Percentiles rank a stretch among this genome's conserved stretches.
Evolutionary conservation across 2,329 filamentous ascomycete species (phyloP).

Genomic region (Kalaharituber pfeilii): DNA sequence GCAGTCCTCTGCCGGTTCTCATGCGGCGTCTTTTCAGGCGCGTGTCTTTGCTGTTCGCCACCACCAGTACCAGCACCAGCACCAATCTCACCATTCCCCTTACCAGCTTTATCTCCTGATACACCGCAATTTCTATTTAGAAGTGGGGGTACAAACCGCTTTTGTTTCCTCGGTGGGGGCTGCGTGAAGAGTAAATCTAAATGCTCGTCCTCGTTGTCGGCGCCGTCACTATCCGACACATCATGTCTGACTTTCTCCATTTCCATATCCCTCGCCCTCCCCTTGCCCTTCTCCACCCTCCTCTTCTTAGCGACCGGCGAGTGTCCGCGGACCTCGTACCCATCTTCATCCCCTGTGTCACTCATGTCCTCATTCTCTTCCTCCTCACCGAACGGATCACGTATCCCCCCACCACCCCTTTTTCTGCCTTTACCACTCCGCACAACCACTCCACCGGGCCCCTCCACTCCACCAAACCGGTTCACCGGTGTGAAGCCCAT

Average conservation of each 20-base stretch:
- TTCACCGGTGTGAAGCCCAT: neutral
- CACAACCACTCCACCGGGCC: neutral
- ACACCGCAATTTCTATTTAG: neutral
- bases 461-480: neutral
- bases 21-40: constrained; percentile 6
- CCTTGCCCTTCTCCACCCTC: neutral
- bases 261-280: neutral
- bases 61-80: neutral
- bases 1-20: constrained; percentile 15
- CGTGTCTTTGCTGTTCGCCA: neutral
- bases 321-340: neutral
- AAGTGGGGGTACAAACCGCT: neutral
- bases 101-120: neutral
- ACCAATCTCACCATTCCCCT: neutral
- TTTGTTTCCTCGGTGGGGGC: neutral
- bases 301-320: neutral
- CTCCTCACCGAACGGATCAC: neutral
- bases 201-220: neutral
- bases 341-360: neutral
- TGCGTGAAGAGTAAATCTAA: neutral
- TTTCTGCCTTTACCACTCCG: neutral
- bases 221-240: neutral
- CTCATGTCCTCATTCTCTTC: neutral
- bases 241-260: neutral
- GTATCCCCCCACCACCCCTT: neutral